Conservation (phyloP, 305 asterid genomes). For the Fraxinus velutina region DNA sequence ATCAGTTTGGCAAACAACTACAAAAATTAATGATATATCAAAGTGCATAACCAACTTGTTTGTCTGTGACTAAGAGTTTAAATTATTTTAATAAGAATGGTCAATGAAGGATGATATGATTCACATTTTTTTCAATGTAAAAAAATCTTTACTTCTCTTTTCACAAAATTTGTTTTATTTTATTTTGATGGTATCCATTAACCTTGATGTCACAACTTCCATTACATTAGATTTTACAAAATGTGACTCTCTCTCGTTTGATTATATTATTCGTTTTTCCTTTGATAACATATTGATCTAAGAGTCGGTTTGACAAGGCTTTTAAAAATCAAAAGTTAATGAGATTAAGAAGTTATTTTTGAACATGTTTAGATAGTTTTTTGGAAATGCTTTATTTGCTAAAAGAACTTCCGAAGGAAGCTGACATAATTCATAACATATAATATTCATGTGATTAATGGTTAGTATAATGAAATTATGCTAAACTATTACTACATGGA, state of each 20-base stretch:
- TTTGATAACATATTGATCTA: neutral
- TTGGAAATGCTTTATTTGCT: neutral
- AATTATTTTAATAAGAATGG: neutral
- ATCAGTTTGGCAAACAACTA: conserved; percentile 37
- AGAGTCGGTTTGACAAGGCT: neutral
- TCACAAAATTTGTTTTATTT: neutral
- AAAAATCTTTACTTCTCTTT: neutral
- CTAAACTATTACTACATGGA: conserved; percentile 18
- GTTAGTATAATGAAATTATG: neutral
- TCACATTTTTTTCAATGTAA: neutral
- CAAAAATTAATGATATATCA: conserved; percentile 23
- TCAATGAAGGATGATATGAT: conserved; percentile 9
- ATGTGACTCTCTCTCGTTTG: neutral
- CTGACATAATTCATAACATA: neutral
- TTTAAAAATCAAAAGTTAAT: neutral
- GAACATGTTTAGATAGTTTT: neutral
- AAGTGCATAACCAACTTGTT: neutral
- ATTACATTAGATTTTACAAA: neutral
- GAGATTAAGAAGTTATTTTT: neutral
- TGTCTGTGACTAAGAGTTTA: neutral
- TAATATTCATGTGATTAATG: neutral
- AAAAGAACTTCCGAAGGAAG: neutral
- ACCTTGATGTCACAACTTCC: neutral
- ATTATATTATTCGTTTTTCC: neutral
- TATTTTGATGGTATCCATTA: neutral